phyloP scores from a whole-genome alignment of 371 early-diverging fungal species.

The Mucor velutinosus region DNA sequence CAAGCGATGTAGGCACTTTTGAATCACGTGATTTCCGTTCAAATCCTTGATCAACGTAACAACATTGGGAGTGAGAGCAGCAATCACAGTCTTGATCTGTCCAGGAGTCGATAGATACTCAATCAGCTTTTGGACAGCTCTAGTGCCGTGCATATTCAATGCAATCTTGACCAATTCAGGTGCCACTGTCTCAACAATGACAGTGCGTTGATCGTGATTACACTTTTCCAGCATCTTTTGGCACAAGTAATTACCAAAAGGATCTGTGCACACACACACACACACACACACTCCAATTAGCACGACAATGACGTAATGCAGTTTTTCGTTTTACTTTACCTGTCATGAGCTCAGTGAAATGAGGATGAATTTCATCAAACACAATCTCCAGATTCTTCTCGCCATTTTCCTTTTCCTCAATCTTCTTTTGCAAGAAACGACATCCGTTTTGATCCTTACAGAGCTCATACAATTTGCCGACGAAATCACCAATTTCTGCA shows the following conservation, averaged over 20 bases:
- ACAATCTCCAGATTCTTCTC: conserved; percentile 2
- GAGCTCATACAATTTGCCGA: conserved; percentile 72
- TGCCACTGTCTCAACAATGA: conserved; percentile 71
- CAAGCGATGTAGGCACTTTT: conserved; percentile 89
- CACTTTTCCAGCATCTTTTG: conserved; percentile 87
- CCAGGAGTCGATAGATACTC: conserved; percentile 72
- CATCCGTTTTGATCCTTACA: conserved; percentile 94
- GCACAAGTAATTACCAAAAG: conserved; percentile 92
- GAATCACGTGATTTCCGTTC: conserved; percentile 98
- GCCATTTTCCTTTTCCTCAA: conserved; percentile 52
- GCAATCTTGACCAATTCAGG: conserved; percentile 79
- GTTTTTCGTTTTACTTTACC: conserved; percentile 30
- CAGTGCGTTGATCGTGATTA: conserved; percentile 71
- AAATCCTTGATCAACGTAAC: conserved; percentile 91
- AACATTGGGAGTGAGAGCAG: conserved; percentile 76
- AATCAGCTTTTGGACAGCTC: conserved; percentile 95
- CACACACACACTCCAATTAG: not conserved
- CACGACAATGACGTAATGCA: not conserved
- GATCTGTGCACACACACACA: conserved; percentile 47
- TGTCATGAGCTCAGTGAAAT: conserved; percentile 84
- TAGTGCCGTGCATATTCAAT: conserved; percentile 96
- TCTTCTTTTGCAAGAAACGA: conserved; percentile 81
- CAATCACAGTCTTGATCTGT: conserved; percentile 72
- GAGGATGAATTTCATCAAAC: conserved; percentile 71
- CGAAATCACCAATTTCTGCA: conserved; percentile 66